Evolutionary conservation across 257 asterid species (phyloP).

Genomic region (Petrea volubilis): DNA sequence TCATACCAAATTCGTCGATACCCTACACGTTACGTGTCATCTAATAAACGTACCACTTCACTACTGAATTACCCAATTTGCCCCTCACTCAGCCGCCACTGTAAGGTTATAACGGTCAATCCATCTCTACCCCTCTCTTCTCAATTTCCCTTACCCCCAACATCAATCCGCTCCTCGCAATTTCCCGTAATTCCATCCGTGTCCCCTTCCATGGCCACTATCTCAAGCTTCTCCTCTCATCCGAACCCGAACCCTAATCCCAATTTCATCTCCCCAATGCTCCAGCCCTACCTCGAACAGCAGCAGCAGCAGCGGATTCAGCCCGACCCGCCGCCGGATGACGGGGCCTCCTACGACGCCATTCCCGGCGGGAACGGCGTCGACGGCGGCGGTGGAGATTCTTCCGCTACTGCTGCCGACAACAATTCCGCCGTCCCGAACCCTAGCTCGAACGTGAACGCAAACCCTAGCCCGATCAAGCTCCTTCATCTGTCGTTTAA

Average conservation of each 20-base stretch:
- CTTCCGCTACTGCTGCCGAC: not conserved
- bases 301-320: constrained; percentile 40
- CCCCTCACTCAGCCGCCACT: not conserved
- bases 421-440: constrained; percentile 3
- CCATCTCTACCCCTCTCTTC: not conserved
- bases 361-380: constrained; percentile 17
- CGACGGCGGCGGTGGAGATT: constrained; percentile 21
- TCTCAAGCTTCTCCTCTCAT: constrained; percentile 34
- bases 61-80: not conserved
- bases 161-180: constrained; percentile 9
- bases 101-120: constrained; percentile 12
- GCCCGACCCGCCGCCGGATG: constrained; percentile 37
- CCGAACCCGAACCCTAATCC: constrained; percentile 43
- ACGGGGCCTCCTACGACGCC: constrained; percentile 27
- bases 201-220: constrained; percentile 46
- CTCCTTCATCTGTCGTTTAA: constrained; percentile 87
- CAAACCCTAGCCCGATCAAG: constrained; percentile 35
- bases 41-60: constrained; percentile 21
- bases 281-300: constrained; percentile 59
- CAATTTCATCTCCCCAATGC: constrained; percentile 47
- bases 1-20: not conserved
- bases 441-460: constrained; percentile 12
- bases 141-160: constrained; percentile 1
- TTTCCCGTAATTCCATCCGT: constrained; percentile 23
- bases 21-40: constrained; percentile 35